phyloP scores from a whole-genome alignment of 495 filamentous ascomycete genomes.

The Neurospora cerealis region DNA sequence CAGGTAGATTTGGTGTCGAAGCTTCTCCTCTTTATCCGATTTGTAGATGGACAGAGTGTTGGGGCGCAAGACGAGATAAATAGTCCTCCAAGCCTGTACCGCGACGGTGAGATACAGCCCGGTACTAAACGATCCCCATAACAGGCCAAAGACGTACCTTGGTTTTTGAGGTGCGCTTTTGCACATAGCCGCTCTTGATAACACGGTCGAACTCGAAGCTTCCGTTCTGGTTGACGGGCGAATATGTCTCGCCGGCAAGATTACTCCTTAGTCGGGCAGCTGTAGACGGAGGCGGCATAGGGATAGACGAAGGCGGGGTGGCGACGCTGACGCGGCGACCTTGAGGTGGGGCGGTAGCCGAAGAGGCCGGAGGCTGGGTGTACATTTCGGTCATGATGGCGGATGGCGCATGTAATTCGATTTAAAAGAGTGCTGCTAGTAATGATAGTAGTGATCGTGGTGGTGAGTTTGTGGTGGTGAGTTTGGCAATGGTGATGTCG shows the following conservation, averaged over 20 bases:
- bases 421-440: not conserved
- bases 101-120: conserved; percentile 5
- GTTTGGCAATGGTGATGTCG: not conserved
- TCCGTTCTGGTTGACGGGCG: conserved; percentile 85
- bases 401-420: conserved; percentile 1
- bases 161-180: conserved; percentile 84
- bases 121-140: not conserved
- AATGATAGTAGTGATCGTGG: not conserved
- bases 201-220: conserved; percentile 92
- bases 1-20: conserved; percentile 77
- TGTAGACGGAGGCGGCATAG: conserved; percentile 10
- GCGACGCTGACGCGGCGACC: conserved; percentile 6
- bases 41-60: conserved; percentile 95
- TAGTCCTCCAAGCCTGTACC: conserved; percentile 72
- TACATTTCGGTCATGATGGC: conserved; percentile 21
- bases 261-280: conserved; percentile 9
- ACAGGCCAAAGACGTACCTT: conserved; percentile 51
- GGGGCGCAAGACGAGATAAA: conserved; percentile 83
- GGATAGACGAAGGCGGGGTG: conserved; percentile 12
- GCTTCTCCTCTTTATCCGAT: conserved; percentile 75
- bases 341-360: conserved; percentile 10
- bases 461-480: not conserved
- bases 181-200: conserved; percentile 74
- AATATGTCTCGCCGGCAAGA: conserved; percentile 20
- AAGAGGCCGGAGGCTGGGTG: conserved; percentile 12